Base-by-base conservation (phyloP, 495 filamentous ascomycete species). In the Aspergillus ellipticus region DNA sequence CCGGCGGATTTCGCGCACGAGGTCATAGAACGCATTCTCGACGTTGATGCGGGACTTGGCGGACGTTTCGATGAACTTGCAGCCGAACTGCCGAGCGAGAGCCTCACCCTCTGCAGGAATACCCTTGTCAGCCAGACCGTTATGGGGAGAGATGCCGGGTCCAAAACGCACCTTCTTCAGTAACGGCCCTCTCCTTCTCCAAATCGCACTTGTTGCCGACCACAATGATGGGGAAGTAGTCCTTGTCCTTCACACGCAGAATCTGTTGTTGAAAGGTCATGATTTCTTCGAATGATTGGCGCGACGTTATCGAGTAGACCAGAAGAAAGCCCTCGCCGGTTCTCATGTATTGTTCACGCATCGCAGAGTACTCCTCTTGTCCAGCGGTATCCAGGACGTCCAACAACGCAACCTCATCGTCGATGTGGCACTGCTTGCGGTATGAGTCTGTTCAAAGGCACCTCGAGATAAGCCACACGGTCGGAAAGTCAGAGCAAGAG, bases 171-270 rank as follows among this genome's bases (percentile, higher is more conserved):
- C 94, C 93, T 84, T 94, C 85, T 72, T 88, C 86, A 49, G 89
- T 85, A 55, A 98, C 94, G 60, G 90, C 87, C 57, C 94, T 82
- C 73, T 98, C 94, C 62, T 78, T 78, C 60, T 97, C 94, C 68
- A 98, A 77, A 87, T 98, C 94, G 71, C 92, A 96, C 81, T 98
- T 98, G 82, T 98, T 98, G 56, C 89, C 94, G n/a, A 97, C 95
- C 8, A 98, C 90, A 53, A 97, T 96, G 76, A 98, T 96, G 59
- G 94, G 94, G 78, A 98, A 97, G 69, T 95, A 94, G 67, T 98
- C 94, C 82, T 93, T 97, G 78, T 97, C 94, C 80, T 98, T 98
- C 61, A 98, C 94, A 59, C 94, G 79, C 52, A 97, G 81, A 71
- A 98, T 98, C 75, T 98, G 94, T 81, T 97, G 92, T 74, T 97